These are phyloP conservation scores for Mucuna pruriens DNA, from an alignment of 306 rosid genomes.

Conservation along the genomic window DNA sequence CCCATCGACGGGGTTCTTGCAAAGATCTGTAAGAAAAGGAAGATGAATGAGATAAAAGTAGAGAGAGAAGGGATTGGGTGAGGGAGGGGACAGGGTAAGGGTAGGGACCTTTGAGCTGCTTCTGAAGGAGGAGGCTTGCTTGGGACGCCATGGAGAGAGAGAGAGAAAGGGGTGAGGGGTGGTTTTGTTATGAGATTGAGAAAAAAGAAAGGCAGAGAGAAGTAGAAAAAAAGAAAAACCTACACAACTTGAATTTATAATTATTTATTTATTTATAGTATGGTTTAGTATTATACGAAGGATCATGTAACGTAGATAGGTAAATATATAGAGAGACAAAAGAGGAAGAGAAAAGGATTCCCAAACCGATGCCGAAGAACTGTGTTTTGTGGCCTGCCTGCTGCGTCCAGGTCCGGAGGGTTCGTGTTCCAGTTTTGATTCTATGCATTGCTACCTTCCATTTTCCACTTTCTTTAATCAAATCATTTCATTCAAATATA, in stretches of 20 bases:
- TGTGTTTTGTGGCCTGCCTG: neutral
- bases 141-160: conserved; percentile 68
- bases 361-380: neutral
- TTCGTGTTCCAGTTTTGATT: neutral
- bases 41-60: conserved; percentile 8
- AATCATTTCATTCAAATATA: no score
- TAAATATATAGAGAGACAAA: neutral
- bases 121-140: conserved; percentile 92
- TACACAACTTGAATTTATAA: neutral
- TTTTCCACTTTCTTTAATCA: no score
- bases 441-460: no score
- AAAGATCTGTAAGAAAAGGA: conserved; percentile 70
- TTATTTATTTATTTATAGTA: conserved; percentile 13
- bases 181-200: neutral
- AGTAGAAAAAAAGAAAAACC: neutral
- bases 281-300: neutral
- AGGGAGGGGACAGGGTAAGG: neutral
- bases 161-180: neutral
- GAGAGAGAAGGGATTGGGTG: neutral
- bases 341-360: neutral
- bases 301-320: neutral
- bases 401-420: neutral
- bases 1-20: conserved; percentile 89
- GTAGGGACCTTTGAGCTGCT: conserved; percentile 83
- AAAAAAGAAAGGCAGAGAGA: neutral